Base-by-base conservation (phyloP, 805 yeast species). In the Lachancea thermotolerans region DNA sequence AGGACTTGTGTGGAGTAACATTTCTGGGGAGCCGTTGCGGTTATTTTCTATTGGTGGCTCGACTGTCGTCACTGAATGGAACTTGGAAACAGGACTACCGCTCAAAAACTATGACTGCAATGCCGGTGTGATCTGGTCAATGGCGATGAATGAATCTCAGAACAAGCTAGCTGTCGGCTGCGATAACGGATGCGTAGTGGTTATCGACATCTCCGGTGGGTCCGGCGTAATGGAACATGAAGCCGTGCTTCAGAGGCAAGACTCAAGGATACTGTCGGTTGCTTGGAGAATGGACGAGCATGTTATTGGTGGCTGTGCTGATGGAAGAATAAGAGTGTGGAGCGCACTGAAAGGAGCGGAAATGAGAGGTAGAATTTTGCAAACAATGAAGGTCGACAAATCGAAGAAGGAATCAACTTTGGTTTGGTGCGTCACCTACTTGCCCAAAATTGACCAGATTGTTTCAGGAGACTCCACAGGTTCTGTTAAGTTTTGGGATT, bases 381-480 rank as follows among this genome's bases (percentile, higher is more conserved):
- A 85, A 18, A 82, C 95, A 2, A 81, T 93, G 86, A 81, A 88
- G 58, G 97, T 93, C 10, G 99, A 93, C 65, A 88, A 86, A 63
- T 77, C 91, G 17, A 81, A 82, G 58, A 77, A 77, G 30, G 96
- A 86, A 60, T 80, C 93, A 44, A 89, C 98, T 2, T 71, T 93
- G 49, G 93, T 93, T 7, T 93, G 99, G 99, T 74, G 88, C 31
- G 80, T 93, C 1, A 55, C 74, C 37, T 80, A 81, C 29, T 67
- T 90, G 47, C 79, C 83, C 4, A 61, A 70, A 35, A 75, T 76
- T 41, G 72, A 78, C 44, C 95, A 88, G 62, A 75, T 93, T 47
- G 95, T 87, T n/a, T 80, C 89, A 49, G 99, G 98, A 44, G 99
- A 93, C 67, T 89, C 97, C 5, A 91, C 97, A 1, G 99, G 99